phyloP scores from a whole-genome alignment of 148 eudicot species.

The Rhododendron molle region DNA sequence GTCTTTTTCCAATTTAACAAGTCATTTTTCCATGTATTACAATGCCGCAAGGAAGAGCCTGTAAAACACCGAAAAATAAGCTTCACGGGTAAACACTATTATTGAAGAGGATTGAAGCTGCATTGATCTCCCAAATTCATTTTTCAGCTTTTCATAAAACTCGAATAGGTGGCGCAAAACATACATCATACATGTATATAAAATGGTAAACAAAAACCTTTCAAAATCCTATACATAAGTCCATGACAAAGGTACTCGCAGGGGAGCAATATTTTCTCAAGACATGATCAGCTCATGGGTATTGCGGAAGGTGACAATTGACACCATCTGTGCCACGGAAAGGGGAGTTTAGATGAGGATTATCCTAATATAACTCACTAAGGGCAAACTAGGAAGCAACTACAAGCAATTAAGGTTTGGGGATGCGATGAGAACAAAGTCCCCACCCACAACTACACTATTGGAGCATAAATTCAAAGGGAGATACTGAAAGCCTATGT shows the following conservation, averaged over 20 bases:
- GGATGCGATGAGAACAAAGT: not conserved
- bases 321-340: not conserved
- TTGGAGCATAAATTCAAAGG: not conserved
- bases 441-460: not conserved
- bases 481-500: not conserved
- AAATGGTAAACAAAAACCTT: not conserved
- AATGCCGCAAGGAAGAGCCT: not conserved
- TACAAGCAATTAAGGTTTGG: not conserved
- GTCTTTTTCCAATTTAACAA: not conserved
- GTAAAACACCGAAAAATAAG: not conserved
- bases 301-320: not conserved
- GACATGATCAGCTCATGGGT: not conserved
- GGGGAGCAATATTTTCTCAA: not conserved
- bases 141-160: not conserved
- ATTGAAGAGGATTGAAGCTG: not conserved
- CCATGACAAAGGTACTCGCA: not conserved
- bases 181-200: not conserved
- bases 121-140: not conserved
- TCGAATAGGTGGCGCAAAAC: not conserved
- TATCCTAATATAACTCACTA: not conserved
- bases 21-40: not conserved
- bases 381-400: not conserved
- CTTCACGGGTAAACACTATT: not conserved
- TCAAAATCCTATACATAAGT: not conserved
- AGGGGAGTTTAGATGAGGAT: not conserved